phyloP scores from a whole-genome alignment of 345 rosid genomes.

The Noccaea caerulescens region DNA sequence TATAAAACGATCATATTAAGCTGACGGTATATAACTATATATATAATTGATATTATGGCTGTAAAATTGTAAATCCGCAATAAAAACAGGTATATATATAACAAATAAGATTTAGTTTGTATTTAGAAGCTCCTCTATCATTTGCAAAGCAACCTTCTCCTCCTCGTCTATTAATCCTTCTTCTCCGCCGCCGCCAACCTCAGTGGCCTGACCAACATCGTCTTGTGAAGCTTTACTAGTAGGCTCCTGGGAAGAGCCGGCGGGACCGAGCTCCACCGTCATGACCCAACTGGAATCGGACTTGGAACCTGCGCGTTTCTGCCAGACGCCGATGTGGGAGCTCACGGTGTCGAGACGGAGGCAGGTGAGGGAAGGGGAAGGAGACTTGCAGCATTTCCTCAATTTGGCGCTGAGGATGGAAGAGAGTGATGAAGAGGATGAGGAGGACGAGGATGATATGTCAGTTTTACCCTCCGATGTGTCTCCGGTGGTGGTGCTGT shows the following conservation, averaged over 20 bases:
- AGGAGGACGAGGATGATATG: slow-evolving; percentile 24
- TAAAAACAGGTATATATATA: slow-evolving; percentile 26
- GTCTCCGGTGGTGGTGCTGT: slow-evolving; percentile 29
- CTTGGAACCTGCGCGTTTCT: slow-evolving; percentile 67
- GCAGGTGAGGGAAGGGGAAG: slow-evolving; percentile 78
- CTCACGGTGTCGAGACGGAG: slow-evolving; percentile 75
- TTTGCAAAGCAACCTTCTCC: slow-evolving; percentile 77
- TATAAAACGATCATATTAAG: background rate
- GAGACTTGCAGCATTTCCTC: slow-evolving; percentile 60
- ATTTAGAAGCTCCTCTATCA: slow-evolving; percentile 95
- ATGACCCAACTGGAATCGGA: slow-evolving; percentile 76
- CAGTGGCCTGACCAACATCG: slow-evolving; percentile 24
- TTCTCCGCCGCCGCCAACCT: slow-evolving; percentile 20
- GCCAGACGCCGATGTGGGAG: slow-evolving; percentile 85
- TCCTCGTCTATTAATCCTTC: slow-evolving; percentile 58
- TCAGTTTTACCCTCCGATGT: slow-evolving; percentile 39
- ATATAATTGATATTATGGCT: slow-evolving; percentile 34
- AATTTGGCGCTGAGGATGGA: slow-evolving; percentile 64
- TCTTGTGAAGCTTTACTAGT: slow-evolving; percentile 27
- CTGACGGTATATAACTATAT: slow-evolving; percentile 3
- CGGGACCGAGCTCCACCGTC: slow-evolving; percentile 68
- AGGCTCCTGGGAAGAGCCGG: slow-evolving; percentile 11
- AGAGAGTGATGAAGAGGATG: slow-evolving; percentile 50
- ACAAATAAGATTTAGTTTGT: slow-evolving; percentile 49
- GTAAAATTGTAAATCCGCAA: slow-evolving; percentile 24